phyloP scores from a whole-genome alignment of 176 grass and related monocot genomes.

The Hordeum marinum region DNA sequence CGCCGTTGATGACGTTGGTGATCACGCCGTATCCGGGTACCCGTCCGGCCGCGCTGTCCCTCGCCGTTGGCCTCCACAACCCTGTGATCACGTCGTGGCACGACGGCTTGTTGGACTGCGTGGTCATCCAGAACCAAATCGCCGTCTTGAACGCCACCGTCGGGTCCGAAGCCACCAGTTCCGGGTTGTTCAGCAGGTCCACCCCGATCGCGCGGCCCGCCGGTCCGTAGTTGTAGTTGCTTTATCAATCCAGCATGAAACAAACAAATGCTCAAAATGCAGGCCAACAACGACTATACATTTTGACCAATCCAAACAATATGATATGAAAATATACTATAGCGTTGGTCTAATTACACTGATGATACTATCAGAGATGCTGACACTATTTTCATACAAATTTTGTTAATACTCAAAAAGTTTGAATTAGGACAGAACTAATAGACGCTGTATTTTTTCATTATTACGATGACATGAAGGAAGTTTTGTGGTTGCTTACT shows the following conservation, averaged over 20 bases:
- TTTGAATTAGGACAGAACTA: no score
- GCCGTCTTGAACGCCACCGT: not conserved
- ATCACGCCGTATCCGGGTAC: slow-evolving; percentile 1
- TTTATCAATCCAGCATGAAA: not conserved
- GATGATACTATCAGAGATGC: no score
- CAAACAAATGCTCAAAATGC: no score
- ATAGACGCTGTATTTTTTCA: no score
- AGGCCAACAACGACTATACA: no score
- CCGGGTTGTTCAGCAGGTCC: slow-evolving; percentile 28
- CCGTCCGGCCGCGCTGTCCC: not conserved
- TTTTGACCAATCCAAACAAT: no score
- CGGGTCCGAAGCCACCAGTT: not conserved
- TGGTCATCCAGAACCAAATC: slow-evolving; percentile 27
- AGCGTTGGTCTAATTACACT: no score
- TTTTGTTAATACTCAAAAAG: no score
- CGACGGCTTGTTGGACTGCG: not conserved
- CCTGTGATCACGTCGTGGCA: slow-evolving; percentile 19
- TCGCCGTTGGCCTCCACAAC: not conserved
- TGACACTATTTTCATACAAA: no score
- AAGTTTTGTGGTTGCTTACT: no score
- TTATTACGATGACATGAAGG: no score
- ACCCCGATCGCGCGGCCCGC: not conserved
- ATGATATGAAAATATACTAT: no score
- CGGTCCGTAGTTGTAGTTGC: slow-evolving; percentile 42
- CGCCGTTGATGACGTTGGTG: slow-evolving; percentile 39